Evolutionary conservation across 371 early-diverging fungal species (phyloP).

Genomic region (Mucor velutinosus): DNA sequence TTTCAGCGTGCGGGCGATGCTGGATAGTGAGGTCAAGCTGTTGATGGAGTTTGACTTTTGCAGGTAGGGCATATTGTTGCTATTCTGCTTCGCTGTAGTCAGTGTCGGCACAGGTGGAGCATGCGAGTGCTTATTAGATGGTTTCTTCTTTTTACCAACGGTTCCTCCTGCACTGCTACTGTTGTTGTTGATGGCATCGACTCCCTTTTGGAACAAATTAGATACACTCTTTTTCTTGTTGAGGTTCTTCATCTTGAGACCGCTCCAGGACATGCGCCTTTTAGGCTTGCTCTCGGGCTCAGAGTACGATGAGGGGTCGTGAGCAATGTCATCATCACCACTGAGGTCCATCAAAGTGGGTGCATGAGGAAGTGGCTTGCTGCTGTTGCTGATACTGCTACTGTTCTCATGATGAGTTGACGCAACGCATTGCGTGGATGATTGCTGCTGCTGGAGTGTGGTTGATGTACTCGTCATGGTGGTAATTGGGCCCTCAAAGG

Average conservation of each 20-base stretch:
- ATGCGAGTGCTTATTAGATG: background rate
- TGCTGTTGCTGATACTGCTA: background rate
- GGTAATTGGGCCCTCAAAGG: slow-evolving; percentile 19
- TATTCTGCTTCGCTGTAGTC: background rate
- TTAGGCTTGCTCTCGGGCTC: slow-evolving; percentile 17
- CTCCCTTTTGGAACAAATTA: slow-evolving; percentile 30
- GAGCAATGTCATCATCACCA: background rate
- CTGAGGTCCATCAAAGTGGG: background rate
- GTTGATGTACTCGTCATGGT: slow-evolving; percentile 36
- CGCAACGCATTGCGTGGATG: slow-evolving; percentile 3
- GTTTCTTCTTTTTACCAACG: background rate
- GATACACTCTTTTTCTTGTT: slow-evolving; percentile 22
- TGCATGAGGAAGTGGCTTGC: background rate
- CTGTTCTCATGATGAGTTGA: background rate
- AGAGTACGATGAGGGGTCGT: slow-evolving; percentile 1
- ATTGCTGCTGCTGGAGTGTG: slow-evolving; percentile 12
- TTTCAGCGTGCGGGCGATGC: slow-evolving; percentile 31
- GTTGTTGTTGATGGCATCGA: background rate
- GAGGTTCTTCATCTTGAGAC: slow-evolving; percentile 17
- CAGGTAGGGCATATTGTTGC: slow-evolving; percentile 4
- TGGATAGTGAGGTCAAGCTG: slow-evolving; percentile 37
- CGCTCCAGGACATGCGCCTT: slow-evolving; percentile 28
- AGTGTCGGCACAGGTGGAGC: background rate
- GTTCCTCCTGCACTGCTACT: background rate
- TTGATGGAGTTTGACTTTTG: slow-evolving; percentile 35